phyloP scores from a whole-genome alignment of 2,329 filamentous ascomycete species.

The Alternaria rosae region DNA sequence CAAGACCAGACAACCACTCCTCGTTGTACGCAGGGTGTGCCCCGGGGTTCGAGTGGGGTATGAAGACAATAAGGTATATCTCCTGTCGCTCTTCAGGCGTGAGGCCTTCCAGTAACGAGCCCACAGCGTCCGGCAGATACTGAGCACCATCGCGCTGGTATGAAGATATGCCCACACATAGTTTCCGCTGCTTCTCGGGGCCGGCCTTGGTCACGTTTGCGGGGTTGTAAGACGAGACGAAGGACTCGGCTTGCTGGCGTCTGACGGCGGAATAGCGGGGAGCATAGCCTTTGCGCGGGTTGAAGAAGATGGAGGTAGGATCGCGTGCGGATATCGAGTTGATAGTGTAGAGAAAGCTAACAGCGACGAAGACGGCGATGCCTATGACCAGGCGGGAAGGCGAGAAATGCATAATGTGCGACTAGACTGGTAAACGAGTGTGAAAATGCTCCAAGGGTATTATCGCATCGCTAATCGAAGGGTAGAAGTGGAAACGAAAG shows the following conservation, averaged over 20 bases:
- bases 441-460: conserved; percentile 9
- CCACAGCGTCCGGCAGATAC: conserved; percentile 54
- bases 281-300: conserved; percentile 40
- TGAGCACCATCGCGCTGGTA: conserved; percentile 50
- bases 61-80: conserved; percentile 54
- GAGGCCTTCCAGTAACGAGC: conserved; percentile 55
- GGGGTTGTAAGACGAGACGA: conserved; percentile 30
- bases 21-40: conserved; percentile 52
- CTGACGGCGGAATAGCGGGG: conserved; percentile 43
- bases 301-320: conserved; percentile 49
- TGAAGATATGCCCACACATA: conserved; percentile 57
- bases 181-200: conserved; percentile 27
- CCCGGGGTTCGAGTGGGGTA: conserved; percentile 54
- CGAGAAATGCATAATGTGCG: conserved; percentile 28
- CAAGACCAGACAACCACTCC: conserved; percentile 51
- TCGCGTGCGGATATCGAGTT: conserved; percentile 39
- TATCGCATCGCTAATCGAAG: conserved; percentile 16
- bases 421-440: conserved; percentile 10
- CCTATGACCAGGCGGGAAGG: conserved; percentile 29
- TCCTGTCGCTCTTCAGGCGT: conserved; percentile 51
- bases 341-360: conserved; percentile 34
- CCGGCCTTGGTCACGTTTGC: conserved; percentile 26
- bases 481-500: not conserved
- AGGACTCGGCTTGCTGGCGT: conserved; percentile 39
- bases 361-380: conserved; percentile 24